phyloP scores from a whole-genome alignment of 352 stramenopile genomes.

The Phytophthora litchii region DNA sequence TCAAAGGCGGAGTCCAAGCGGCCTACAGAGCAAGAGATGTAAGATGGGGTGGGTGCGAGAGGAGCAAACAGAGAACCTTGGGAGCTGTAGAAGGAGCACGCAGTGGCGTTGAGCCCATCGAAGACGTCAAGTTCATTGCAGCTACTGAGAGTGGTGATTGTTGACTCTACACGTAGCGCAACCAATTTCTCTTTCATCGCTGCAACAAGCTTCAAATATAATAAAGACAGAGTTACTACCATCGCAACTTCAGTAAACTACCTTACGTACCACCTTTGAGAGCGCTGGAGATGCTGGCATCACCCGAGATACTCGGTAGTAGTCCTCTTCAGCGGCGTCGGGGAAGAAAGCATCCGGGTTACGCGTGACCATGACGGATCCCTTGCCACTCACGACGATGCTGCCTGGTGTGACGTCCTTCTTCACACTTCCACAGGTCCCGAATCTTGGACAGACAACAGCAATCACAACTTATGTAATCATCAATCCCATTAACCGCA shows the following conservation, averaged over 20 bases:
- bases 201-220: slow-evolving; percentile 25
- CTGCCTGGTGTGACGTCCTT: slow-evolving; percentile 47
- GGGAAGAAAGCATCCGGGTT: slow-evolving; percentile 62
- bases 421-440: slow-evolving; percentile 57
- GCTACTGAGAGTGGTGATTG: slow-evolving; percentile 23
- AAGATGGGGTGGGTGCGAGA: neutral
- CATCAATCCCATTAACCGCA: neutral
- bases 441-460: slow-evolving; percentile 35
- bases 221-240: neutral
- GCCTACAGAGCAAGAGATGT: slow-evolving; percentile 20
- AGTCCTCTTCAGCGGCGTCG: slow-evolving; percentile 25
- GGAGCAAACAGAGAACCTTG: slow-evolving; percentile 42
- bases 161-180: slow-evolving; percentile 21
- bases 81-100: slow-evolving; percentile 75
- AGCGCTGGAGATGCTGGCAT: slow-evolving; percentile 39
- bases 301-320: slow-evolving; percentile 43
- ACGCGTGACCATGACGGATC: slow-evolving; percentile 46
- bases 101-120: slow-evolving; percentile 60
- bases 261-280: slow-evolving; percentile 31
- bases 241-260: neutral
- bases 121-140: slow-evolving; percentile 31
- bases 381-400: slow-evolving; percentile 57
- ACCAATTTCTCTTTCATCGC: slow-evolving; percentile 33
- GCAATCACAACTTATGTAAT: neutral
- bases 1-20: slow-evolving; percentile 56